These are phyloP conservation scores for Diplosphaera chodatii DNA, from an alignment of 139 green algal species.

Conservation along the genomic window DNA sequence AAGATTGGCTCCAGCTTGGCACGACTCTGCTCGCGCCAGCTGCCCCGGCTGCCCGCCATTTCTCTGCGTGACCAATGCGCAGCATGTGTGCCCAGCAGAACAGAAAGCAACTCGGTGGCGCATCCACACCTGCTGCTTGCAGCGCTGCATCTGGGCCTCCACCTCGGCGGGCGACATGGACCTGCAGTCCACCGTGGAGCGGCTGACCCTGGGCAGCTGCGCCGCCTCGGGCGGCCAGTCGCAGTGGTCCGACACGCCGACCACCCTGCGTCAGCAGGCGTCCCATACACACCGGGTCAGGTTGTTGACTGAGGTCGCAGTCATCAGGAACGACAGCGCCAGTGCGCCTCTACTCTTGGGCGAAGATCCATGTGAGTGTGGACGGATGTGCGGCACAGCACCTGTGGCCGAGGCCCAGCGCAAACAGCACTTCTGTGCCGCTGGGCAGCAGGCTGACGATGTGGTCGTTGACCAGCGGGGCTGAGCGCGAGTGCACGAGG, in stretches of 20 bases:
- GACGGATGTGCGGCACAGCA: no score
- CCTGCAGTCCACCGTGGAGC: constrained; percentile 12
- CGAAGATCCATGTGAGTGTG: no score
- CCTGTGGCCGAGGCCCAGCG: constrained; percentile 56
- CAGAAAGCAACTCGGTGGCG: no score
- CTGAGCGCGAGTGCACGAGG: background rate
- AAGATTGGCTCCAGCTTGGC: no score
- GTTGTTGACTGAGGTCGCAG: background rate
- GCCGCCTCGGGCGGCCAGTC: constrained; percentile 54
- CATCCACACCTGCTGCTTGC: constrained; percentile 25
- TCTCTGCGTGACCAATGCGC: no score
- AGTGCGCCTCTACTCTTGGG: no score
- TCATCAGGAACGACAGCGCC: no score
- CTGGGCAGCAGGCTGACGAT: constrained; percentile 67
- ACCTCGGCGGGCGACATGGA: background rate
- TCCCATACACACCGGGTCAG: no score
- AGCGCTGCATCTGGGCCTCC: constrained; percentile 20
- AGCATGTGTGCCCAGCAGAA: no score
- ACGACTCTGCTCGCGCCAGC: no score
- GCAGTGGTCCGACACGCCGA: constrained; percentile 64
- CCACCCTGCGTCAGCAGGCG: constrained; percentile 51
- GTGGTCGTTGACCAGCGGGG: constrained; percentile 16
- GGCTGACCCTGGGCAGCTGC: constrained; percentile 15
- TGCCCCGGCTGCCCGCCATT: no score
- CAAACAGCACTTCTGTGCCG: constrained; percentile 71